Conservation (phyloP, 2,329 filamentous ascomycete genomes). For the Elsinoe ampelina region DNA sequence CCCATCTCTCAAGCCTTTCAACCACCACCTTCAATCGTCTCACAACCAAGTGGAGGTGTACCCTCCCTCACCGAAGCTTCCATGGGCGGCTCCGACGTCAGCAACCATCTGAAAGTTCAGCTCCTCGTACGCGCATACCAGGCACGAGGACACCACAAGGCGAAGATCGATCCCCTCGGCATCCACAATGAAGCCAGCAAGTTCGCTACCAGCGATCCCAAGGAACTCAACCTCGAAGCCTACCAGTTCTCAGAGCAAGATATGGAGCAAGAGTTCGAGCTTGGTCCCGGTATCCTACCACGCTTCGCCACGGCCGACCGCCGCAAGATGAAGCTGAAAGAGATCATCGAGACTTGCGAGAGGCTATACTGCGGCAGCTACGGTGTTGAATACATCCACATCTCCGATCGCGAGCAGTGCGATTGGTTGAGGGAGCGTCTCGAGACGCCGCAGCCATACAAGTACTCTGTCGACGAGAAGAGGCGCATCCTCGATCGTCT, state of each 20-base stretch:
- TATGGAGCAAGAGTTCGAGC: conserved; percentile 79
- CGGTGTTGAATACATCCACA: conserved; percentile 97
- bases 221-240: conserved; percentile 85
- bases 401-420: conserved; percentile 92
- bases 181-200: conserved; percentile 79
- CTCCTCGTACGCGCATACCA: conserved; percentile 95
- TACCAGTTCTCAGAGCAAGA: conserved; percentile 95
- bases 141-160: conserved; percentile 95
- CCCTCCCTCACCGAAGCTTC: conserved; percentile 57
- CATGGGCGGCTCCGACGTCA: conserved; percentile 68
- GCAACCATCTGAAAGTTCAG: conserved; percentile 97
- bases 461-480: conserved; percentile 97
- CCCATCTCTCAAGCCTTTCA: conserved; percentile 95
- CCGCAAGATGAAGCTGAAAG: conserved; percentile 92
- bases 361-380: conserved; percentile 96
- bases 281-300: conserved; percentile 90
- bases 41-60: conserved; percentile 68
- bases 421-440: conserved; percentile 95
- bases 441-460: conserved; percentile 89
- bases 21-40: conserved; percentile 84
- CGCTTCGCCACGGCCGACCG: conserved; percentile 81
- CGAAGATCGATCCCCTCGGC: conserved; percentile 89
- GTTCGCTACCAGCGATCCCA: conserved; percentile 78
- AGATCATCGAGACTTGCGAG: conserved; percentile 90
- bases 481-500: conserved; percentile 91